Conservation (phyloP, 768 basidiomycete genomes). For the Boletus coccyginus region DNA sequence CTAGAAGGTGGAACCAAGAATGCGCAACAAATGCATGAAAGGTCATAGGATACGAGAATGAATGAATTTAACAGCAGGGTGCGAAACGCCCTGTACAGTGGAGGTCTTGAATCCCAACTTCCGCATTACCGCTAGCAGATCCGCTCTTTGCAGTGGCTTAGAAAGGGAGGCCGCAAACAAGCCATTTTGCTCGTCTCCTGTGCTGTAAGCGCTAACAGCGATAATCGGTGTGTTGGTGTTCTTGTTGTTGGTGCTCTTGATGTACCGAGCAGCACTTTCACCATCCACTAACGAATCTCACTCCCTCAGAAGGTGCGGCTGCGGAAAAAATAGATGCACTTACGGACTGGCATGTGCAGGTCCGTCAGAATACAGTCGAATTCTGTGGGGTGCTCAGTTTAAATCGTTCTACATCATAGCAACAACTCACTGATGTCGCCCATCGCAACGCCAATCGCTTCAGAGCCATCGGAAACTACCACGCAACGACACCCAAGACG, state of each 20-base stretch:
- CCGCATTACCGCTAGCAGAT: conserved; percentile 77
- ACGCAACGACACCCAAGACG: conserved; percentile 94
- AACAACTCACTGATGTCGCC: conserved; percentile 86
- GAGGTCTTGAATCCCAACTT: conserved; percentile 90
- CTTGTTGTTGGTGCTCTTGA: conserved; percentile 95
- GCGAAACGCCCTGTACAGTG: conserved; percentile 56
- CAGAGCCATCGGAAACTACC: conserved; percentile 93
- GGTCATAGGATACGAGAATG: conserved; percentile 33
- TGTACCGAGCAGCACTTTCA: conserved; percentile 94
- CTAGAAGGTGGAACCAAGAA: conserved; percentile 32
- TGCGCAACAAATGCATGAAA: conserved; percentile 18
- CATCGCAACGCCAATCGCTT: conserved; percentile 96
- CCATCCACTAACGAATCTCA: conserved; percentile 67
- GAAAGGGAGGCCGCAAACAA: conserved; percentile 79
- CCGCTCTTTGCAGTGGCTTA: conserved; percentile 88
- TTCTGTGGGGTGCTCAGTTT: conserved; percentile 46
- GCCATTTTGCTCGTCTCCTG: conserved; percentile 63
- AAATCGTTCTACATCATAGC: not conserved
- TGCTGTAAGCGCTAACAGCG: conserved; percentile 86
- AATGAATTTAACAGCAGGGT: conserved; percentile 50
- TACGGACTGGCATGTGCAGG: conserved; percentile 89
- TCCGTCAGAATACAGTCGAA: conserved; percentile 97
- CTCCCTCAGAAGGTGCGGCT: conserved; percentile 6
- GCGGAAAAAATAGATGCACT: conserved; percentile 33
- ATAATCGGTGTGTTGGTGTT: conserved; percentile 92